Evolutionary conservation across 805 yeast species (phyloP), one percentile per base, ranked within the genome.

Genomic region (Myxozyma sirexii): DNA sequence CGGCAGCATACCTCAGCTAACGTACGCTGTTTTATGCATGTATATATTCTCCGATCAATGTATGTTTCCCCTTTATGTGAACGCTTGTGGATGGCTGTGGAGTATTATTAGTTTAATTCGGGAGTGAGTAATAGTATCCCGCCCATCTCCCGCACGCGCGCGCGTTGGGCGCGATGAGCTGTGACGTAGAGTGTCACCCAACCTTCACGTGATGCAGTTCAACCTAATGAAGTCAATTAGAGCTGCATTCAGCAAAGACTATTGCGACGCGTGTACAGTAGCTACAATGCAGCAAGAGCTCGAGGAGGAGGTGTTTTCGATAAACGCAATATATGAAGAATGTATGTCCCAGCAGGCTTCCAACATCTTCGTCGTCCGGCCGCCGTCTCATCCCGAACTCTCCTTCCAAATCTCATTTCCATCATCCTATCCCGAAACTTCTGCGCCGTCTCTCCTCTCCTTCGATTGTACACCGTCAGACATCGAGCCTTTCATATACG

Each of bases 311-410:
- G 73, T 90, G 19, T 84, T 82, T 41, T 93, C 97, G 12, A 84
- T 93, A 10, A 87, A 89, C 57, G 94, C 97, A 2, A 93, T 94
- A 12, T 93, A 84, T 69, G 97, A 96, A 0, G 88, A 80, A 15
- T 78, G 83, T 42, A 71, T 84, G 37, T 72, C 66, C 26, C 61
- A 65, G 38, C 63, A 67, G 56, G 66, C 73, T 4, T 62, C 68
- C 0, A 70, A 75, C 7, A 74, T 82, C 6, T 80, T 80, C 46
- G 76, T 87, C 13, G 74, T 75, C 26, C 73, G 83, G 0, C 64
- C 64, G 7, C 64, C 67, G 4, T 57, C 56, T 15, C 57, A 48
- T 19, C 63, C 82, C 52, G 79, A 80, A 37, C 77, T 87, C 47
- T 72, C 73, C 2, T 74, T 90, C n/a, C 86, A 87, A 65, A 71